These are phyloP conservation scores for Aphanocladium album DNA, from an alignment of 2,329 filamentous ascomycete genomes.

Conservation along the genomic window DNA sequence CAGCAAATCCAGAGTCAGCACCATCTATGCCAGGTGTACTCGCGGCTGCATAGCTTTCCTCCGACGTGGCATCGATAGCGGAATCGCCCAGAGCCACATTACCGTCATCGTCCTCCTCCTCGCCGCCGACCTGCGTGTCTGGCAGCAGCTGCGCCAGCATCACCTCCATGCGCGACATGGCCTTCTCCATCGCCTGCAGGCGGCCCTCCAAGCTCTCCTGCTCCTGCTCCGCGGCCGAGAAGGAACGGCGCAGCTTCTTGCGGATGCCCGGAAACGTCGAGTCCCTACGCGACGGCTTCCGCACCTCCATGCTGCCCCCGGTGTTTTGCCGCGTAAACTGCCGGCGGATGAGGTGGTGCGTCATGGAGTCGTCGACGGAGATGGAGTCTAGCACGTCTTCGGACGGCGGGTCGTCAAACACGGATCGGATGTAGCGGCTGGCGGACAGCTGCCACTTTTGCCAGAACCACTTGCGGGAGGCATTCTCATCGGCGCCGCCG, in stretches of 20 bases:
- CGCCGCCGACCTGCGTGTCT: conserved; percentile 16
- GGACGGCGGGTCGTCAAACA: conserved; percentile 68
- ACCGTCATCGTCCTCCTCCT: conserved; percentile 24
- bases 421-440: conserved; percentile 66
- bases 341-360: conserved; percentile 51
- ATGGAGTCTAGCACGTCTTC: conserved; percentile 54
- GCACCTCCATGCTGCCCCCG: conserved; percentile 20
- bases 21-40: neutral
- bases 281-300: conserved; percentile 43
- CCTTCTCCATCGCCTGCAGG: conserved; percentile 46
- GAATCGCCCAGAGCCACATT: conserved; percentile 19
- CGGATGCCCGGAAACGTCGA: conserved; percentile 51
- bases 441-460: conserved; percentile 63
- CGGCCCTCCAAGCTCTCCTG: conserved; percentile 38
- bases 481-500: conserved; percentile 12
- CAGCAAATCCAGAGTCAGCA: conserved; percentile 23
- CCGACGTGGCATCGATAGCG: conserved; percentile 6
- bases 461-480: conserved; percentile 50
- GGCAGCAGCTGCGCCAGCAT: conserved; percentile 38
- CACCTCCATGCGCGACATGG: conserved; percentile 43
- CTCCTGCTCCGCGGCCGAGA: conserved; percentile 41
- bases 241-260: conserved; percentile 43
- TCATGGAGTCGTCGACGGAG: conserved; percentile 54
- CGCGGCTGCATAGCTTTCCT: neutral
- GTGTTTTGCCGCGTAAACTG: conserved; percentile 48